These are phyloP conservation scores for Xylariales sp. DNA, from an alignment of 2,329 filamentous ascomycete species.

Conservation along the genomic window DNA sequence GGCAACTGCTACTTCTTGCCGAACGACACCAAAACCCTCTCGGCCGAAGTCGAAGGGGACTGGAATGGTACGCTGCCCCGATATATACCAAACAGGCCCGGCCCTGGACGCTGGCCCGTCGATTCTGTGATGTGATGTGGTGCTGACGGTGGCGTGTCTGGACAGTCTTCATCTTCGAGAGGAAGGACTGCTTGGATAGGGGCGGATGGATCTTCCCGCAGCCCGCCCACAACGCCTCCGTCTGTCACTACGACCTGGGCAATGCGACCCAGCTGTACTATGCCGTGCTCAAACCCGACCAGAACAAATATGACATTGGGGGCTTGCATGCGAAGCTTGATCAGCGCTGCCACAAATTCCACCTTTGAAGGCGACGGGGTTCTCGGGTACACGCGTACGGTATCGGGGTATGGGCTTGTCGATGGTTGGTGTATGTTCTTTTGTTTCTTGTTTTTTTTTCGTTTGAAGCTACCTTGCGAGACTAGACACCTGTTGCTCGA, in stretches of 20 bases:
- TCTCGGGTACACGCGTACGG: too few relatives aligned
- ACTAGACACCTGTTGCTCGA: background rate
- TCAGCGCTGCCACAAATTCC: background rate
- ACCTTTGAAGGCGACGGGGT: background rate
- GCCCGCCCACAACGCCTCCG: background rate
- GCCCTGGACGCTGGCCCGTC: too few relatives aligned
- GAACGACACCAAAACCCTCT: background rate
- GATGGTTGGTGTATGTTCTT: background rate
- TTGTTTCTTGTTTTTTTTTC: background rate
- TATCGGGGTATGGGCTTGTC: background rate
- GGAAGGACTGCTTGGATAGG: slow-evolving; percentile 2
- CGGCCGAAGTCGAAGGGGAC: background rate
- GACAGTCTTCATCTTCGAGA: slow-evolving; percentile 10
- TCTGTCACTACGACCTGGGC: slow-evolving; percentile 7
- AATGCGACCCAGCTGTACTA: background rate
- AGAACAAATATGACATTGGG: background rate
- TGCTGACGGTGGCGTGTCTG: background rate
- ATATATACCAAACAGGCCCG: too few relatives aligned
- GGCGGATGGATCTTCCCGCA: slow-evolving; percentile 7
- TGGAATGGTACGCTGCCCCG: background rate
- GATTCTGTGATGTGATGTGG: too few relatives aligned
- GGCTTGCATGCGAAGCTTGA: background rate
- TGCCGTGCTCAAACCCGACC: background rate
- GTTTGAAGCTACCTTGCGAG: background rate
- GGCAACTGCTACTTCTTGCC: background rate